Base-by-base conservation (phyloP, 805 yeast genomes). In the Cyberlindnera bimundalis region DNA sequence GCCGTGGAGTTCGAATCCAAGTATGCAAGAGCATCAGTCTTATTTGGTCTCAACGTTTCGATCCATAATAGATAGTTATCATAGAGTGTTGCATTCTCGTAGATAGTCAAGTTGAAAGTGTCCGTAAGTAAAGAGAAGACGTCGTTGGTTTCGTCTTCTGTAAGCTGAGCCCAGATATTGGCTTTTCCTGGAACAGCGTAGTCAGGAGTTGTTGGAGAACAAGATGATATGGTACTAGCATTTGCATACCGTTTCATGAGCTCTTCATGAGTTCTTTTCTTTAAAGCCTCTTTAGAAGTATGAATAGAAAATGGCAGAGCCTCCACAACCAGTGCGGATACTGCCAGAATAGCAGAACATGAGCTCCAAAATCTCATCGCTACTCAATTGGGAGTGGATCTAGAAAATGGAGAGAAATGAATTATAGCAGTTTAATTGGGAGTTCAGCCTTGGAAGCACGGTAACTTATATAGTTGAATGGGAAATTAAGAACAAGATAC, bases 51-150 rank as follows among this genome's bases (percentile, higher is more conserved):
- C 24, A 56, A 30, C 1, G 43, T 34, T 42, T 54, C 58, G 16
- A 54, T 40, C 58, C 58, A 54, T 40, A 51, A 46, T 18, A 48
- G 29, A 35, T 42, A 54, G 46, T 54, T 54, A 29, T 54, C 58
- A 25, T 47, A 54, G 5, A 41, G 15, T 3, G 56, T 44, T 9
- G 58, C 53, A 33, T 54, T 34, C n/a, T 30, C 44, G 26, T 36
- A 41, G 11, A 39, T 23, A 4, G 58, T 54, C 35, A 54, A 34
- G 40, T 52, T 51, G 45, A 41, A 54, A 7, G 24, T 21, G 7
- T 44, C 46, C 2, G 39, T 40, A 9, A 54, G 31, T 19, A 50
- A 15, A 8, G 39, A 42, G 32, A 39, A 52, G 19, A 46, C 53
- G 8, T 28, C 39, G 11, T 41, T 21, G 13, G 56, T 37, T 34